phyloP scores from a whole-genome alignment of 2,329 filamentous ascomycete species.

The Hypoxylon sp. region DNA sequence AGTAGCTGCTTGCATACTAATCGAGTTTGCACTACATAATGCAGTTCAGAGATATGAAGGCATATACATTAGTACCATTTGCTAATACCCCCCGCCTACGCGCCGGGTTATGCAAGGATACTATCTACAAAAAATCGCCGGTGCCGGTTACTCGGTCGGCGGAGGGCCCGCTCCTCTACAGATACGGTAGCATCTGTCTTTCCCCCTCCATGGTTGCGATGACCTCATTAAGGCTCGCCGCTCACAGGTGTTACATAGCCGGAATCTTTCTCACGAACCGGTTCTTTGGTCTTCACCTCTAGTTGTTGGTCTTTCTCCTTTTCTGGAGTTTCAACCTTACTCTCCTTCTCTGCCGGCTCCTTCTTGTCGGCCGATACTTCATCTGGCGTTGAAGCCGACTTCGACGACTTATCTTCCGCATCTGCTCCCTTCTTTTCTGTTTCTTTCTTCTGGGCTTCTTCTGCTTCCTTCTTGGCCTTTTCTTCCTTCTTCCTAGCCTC shows the following conservation, averaged over 20 bases:
- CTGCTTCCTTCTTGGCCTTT: constrained; percentile 47
- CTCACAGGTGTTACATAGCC: constrained; percentile 50
- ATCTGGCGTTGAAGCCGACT: constrained; percentile 10
- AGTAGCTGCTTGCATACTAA: constrained; percentile 5
- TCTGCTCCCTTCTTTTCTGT: constrained; percentile 44
- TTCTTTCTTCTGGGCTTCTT: constrained; percentile 44
- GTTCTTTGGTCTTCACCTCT: constrained; percentile 25
- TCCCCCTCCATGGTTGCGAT: not conserved
- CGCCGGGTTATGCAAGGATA: constrained; percentile 22
- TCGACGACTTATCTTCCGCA: not conserved
- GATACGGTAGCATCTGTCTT: not conserved
- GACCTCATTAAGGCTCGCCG: constrained; percentile 42
- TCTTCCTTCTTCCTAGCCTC: constrained; percentile 60
- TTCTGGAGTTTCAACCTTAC: not conserved
- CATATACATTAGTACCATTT: constrained; percentile 3
- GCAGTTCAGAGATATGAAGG: not conserved
- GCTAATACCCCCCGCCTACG: not conserved
- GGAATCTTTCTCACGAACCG: constrained; percentile 42
- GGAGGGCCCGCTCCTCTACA: constrained; percentile 5
- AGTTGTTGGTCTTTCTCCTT: constrained; percentile 34
- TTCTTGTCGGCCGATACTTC: constrained; percentile 46
- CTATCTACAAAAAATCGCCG: constrained; percentile 3
- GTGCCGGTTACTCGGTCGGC: constrained; percentile 16
- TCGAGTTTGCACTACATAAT: constrained; percentile 7
- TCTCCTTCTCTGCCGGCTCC: constrained; percentile 14